Base-by-base conservation (phyloP, 176 grass and related monocot genomes). In the Paspalum notatum region DNA sequence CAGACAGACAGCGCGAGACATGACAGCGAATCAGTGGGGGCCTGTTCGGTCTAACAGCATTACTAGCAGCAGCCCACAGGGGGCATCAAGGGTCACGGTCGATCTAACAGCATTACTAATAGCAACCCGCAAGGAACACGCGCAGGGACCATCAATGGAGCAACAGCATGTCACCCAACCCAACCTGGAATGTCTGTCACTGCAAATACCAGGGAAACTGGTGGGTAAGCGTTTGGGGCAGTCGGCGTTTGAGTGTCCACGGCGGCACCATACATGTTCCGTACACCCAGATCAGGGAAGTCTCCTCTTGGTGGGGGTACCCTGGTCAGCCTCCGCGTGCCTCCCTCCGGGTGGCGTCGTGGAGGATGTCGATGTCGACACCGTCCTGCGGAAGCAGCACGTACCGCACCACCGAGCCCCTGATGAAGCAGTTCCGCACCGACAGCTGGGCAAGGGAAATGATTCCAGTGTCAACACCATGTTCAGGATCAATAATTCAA, bases 301-400 rank as follows among this genome's bases (percentile, higher is more conserved):
- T 21, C 9, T 65, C 66, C 56, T 58, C 64, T 48, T 0, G 42
- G 41, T 2, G 40, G 43, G 25, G 66, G 43, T 5, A 9, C 0
- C 11, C 32, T 3, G 3, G 32, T 87, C 80, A 99, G 74, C 88
- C 89, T 40, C 96, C 96, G 5, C 96, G 89, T 12, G 96, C 96
- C 87, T 99, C 93, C 87, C 96, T 93, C 69, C 96, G 88, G 20
- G 96, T 95, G 76, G 96, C 96, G 21, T 99, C 96, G 74, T 99
- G 96, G 75, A 99, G 96, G 80, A 99, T 99, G 66, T 99, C 96
- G 0, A 95, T 67, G 53, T 99, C 96, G 9, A 99, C 96, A 0
- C 92, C 96, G 14, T 99, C 96, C 57, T 87, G 96, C 0, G 96
- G 96, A 45, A 99, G 93, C 20, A 94, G 80, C 46, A 99, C 96